Evolutionary conservation across 805 yeast species (phyloP).

Genomic region (Priceomyces melissophilus): DNA sequence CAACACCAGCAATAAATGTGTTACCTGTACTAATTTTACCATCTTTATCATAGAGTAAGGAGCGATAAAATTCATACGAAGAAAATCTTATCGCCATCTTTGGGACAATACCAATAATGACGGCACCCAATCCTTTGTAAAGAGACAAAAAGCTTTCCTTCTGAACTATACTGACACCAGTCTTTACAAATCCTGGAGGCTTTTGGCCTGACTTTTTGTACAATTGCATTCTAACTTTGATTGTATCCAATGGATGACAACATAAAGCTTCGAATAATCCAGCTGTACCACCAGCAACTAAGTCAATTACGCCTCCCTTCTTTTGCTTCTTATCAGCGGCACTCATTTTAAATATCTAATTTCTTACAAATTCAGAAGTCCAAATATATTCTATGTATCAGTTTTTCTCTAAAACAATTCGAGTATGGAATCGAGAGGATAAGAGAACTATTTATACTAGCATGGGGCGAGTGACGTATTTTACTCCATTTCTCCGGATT

Average conservation of each 20-base stretch:
- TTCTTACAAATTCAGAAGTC: not conserved
- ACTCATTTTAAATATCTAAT: conserved; percentile 8
- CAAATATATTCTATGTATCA: not conserved
- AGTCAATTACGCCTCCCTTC: conserved; percentile 52
- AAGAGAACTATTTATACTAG: conserved; percentile 1
- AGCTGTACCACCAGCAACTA: conserved; percentile 94
- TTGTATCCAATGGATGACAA: conserved; percentile 97
- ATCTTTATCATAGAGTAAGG: conserved; percentile 58
- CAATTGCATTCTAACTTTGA: conserved; percentile 95
- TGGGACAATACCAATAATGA: conserved; percentile 94
- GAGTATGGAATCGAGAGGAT: not conserved
- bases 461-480: conserved; percentile 4
- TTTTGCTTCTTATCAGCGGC: conserved; percentile 19
- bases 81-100: conserved; percentile 97
- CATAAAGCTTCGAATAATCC: conserved; percentile 96
- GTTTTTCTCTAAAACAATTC: not conserved
- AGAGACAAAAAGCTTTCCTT: conserved; percentile 83
- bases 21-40: conserved; percentile 67
- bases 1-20: conserved; percentile 89
- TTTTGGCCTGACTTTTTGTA: conserved; percentile 68
- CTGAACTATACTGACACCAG: conserved; percentile 74
- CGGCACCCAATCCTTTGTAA: conserved; percentile 96
- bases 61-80: conserved; percentile 85
- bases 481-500: conserved; percentile 18
- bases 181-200: conserved; percentile 81